These are phyloP conservation scores for Glomus cerebriforme DNA, from an alignment of 192 early-diverging fungal genomes.

Conservation along the genomic window DNA sequence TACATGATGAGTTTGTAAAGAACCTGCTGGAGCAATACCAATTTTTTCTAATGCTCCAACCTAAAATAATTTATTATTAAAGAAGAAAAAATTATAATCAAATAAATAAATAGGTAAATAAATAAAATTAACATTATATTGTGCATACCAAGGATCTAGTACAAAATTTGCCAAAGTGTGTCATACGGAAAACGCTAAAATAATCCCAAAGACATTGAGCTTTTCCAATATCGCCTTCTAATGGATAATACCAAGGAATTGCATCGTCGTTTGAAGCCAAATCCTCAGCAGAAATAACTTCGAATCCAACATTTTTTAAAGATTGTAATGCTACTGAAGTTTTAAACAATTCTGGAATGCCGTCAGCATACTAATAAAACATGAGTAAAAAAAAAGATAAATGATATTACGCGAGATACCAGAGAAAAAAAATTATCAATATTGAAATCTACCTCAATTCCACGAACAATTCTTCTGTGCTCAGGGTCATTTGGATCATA, in stretches of 20 bases:
- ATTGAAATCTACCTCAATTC: slow-evolving; percentile 65
- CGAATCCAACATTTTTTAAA: slow-evolving; percentile 85
- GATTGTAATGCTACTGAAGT: slow-evolving; percentile 74
- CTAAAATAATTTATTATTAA: not conserved
- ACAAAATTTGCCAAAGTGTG: slow-evolving; percentile 64
- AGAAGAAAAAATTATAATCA: not conserved
- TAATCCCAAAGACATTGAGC: slow-evolving; percentile 54
- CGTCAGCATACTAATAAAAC: slow-evolving; percentile 71
- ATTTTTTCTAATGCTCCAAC: slow-evolving; percentile 68
- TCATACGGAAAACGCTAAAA: slow-evolving; percentile 50
- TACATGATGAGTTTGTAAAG: slow-evolving; percentile 78
- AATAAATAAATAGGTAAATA: not conserved
- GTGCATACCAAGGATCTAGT: slow-evolving; percentile 77
- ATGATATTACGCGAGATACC: not conserved
- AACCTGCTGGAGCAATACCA: slow-evolving; percentile 84
- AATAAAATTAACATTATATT: too few relatives aligned
- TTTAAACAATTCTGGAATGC: slow-evolving; percentile 84
- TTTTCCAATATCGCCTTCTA: slow-evolving; percentile 63
- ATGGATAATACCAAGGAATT: slow-evolving; percentile 82
- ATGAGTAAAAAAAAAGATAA: not conserved
- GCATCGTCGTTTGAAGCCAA: slow-evolving; percentile 68
- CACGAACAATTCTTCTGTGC: slow-evolving; percentile 76
- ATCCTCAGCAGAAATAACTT: slow-evolving; percentile 69
- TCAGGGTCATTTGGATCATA: slow-evolving; percentile 76
- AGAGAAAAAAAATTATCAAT: not conserved